phyloP scores from a whole-genome alignment of 345 rosid species.

The Conringia planisiliqua region DNA sequence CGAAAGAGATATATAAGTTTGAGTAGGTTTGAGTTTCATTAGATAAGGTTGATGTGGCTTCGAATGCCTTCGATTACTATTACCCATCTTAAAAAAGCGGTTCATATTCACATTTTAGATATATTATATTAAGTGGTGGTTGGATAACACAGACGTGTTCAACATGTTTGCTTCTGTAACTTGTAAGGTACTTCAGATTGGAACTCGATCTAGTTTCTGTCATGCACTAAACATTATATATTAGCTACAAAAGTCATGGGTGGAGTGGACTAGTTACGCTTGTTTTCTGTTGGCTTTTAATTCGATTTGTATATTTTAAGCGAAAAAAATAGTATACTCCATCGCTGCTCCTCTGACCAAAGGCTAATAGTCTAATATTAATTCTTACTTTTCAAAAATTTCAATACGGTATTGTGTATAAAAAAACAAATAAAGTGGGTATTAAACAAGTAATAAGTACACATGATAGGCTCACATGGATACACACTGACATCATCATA shows the following conservation, averaged over 20 bases:
- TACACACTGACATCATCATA: constrained; percentile 36
- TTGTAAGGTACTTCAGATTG: constrained; percentile 25
- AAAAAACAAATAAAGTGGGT: not conserved
- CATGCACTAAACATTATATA: constrained; percentile 11
- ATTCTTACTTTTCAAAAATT: not conserved
- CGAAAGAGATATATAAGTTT: not conserved
- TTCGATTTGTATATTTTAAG: not conserved
- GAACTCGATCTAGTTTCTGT: constrained; percentile 23
- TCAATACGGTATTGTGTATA: not conserved
- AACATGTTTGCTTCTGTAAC: not conserved
- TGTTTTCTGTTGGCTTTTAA: constrained; percentile 7
- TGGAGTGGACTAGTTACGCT: not conserved
- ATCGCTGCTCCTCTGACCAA: constrained; percentile 13
- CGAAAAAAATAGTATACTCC: not conserved
- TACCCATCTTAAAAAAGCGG: not conserved
- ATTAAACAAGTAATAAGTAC: constrained; percentile 8
- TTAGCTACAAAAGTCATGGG: not conserved
- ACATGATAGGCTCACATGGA: constrained; percentile 35
- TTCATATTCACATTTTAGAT: not conserved
- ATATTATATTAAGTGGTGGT: not conserved
- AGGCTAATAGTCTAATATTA: not conserved
- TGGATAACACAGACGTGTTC: constrained; percentile 1
- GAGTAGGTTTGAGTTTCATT: not conserved
- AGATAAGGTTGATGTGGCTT: too few relatives aligned
- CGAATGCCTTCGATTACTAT: not conserved